Evolutionary conservation across 371 early-diverging fungal species (phyloP), one percentile per base, ranked within the genome.

Genomic region (Apophysomyces elegans): DNA sequence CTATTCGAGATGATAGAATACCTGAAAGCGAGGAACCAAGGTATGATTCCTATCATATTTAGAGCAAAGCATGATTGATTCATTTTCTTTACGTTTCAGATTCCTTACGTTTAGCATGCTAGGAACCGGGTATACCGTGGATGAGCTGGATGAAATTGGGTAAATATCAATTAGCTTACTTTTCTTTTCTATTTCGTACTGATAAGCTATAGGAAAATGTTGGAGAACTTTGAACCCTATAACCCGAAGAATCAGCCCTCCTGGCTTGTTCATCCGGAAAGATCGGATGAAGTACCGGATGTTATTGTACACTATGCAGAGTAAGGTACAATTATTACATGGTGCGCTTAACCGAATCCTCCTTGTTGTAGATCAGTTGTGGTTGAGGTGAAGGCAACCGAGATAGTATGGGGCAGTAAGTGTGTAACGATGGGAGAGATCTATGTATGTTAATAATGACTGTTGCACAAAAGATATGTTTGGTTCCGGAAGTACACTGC

Each of bases 241-340:
- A 76, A 88, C 66, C 73, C 84, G 12, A 66, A 63, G 21, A 67
- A 68, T 32, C 79, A 75, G 7, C 91, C 91, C 37, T 18, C 78
- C 1, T 90, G 89, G 89, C 67, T 89, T 45, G 56, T 71, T 12
- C 90, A 88, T 76, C 80, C 83, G 13, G 58, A 63, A 54, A 72
- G 67, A 18, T 75, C 86, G n/a, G 86, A 83, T 38, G 91, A 92
- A 71, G 77, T 77, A 4, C 92, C 92, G 0, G 90, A 91, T 70
- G 81, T 87, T 54, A 76, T 91, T 8, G 76, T 93, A 38, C 77
- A 73, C 37, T 83, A 84, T 45, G 76, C 69, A 61, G 75, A 80
- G 86, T 84, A 79, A 56, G 74, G 45, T 12, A 12, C 45, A 50
- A 26, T 41, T 18, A 32, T 14, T 37, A 12, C 14, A 59, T 44